Evolutionary conservation across 2,329 filamentous ascomycete genomes (phyloP).

Genomic region (Diaporthe sp.): DNA sequence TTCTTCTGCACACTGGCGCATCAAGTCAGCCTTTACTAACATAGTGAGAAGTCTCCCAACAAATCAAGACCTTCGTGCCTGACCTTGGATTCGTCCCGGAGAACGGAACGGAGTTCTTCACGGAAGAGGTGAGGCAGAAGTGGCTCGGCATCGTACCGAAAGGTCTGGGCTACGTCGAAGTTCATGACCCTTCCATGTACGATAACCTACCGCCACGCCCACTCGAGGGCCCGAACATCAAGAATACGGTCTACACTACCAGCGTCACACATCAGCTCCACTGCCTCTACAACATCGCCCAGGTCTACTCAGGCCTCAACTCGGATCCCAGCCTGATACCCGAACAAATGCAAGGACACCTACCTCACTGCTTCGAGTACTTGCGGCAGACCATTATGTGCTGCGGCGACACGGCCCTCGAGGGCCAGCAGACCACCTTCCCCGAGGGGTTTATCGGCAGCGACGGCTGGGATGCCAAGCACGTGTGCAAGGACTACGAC

Average conservation of each 20-base stretch:
- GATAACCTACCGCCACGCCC: constrained; percentile 53
- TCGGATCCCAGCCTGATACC: constrained; percentile 49
- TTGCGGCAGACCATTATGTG: constrained; percentile 53
- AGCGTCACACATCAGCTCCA: constrained; percentile 61
- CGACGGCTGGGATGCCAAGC: constrained; percentile 60
- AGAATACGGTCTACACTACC: constrained; percentile 56
- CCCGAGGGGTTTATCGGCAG: constrained; percentile 54
- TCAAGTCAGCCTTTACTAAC: background rate
- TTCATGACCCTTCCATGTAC: constrained; percentile 52
- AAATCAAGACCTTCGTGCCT: constrained; percentile 55
- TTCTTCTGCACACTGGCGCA: background rate
- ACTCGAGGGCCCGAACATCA: constrained; percentile 48
- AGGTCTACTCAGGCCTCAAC: constrained; percentile 52
- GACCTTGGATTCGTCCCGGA: constrained; percentile 55
- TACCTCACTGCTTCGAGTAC: constrained; percentile 58
- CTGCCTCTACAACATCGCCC: constrained; percentile 57
- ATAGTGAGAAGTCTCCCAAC: constrained; percentile 52
- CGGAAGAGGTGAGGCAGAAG: constrained; percentile 48
- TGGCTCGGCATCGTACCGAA: constrained; percentile 58
- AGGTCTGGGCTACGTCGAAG: constrained; percentile 57
- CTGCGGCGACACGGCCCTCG: constrained; percentile 50
- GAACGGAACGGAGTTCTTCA: constrained; percentile 57
- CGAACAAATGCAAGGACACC: constrained; percentile 53
- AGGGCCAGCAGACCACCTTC: constrained; percentile 57
- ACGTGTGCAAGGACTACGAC: constrained; percentile 57